These are phyloP conservation scores for Vitis rupestris DNA, from an alignment of 164 flowering plant species.

Conservation along the genomic window DNA sequence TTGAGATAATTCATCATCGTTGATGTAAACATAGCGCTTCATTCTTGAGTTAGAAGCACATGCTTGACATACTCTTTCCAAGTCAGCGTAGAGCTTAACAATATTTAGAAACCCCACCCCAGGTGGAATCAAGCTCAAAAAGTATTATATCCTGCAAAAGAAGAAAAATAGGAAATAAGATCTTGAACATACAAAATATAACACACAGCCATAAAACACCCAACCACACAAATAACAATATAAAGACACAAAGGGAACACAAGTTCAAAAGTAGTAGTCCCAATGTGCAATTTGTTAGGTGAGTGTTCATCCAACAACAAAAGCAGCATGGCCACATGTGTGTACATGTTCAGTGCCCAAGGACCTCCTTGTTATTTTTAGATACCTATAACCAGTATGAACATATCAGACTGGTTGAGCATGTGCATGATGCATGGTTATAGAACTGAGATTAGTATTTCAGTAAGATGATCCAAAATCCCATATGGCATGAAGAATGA, in stretches of 20 bases:
- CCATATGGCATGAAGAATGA: too few species aligned
- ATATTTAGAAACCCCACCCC: slow-evolving; percentile 2
- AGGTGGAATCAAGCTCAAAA: background rate
- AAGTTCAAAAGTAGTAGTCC: background rate
- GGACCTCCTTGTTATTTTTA: too few species aligned
- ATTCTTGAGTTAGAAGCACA: slow-evolving; percentile 34
- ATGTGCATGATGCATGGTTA: too few species aligned
- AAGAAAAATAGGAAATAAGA: background rate
- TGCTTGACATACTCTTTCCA: slow-evolving; percentile 2
- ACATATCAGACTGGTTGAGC: too few species aligned
- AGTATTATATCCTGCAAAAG: slow-evolving; percentile 8
- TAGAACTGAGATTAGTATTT: too few species aligned
- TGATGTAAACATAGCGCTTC: slow-evolving; percentile 87
- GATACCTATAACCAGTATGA: too few species aligned
- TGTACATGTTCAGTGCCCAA: too few species aligned
- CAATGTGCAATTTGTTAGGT: background rate
- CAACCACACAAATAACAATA: background rate
- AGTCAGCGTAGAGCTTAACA: slow-evolving; percentile 1
- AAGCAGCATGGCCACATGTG: too few species aligned
- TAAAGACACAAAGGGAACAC: background rate
- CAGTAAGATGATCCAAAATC: too few species aligned
- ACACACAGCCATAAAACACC: background rate
- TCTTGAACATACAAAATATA: background rate
- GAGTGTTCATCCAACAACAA: too few species aligned
- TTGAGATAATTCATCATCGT: slow-evolving; percentile 61